These are phyloP conservation scores for Massariosphaeria phaeospora DNA, from an alignment of 495 filamentous ascomycete species.

Conservation along the genomic window DNA sequence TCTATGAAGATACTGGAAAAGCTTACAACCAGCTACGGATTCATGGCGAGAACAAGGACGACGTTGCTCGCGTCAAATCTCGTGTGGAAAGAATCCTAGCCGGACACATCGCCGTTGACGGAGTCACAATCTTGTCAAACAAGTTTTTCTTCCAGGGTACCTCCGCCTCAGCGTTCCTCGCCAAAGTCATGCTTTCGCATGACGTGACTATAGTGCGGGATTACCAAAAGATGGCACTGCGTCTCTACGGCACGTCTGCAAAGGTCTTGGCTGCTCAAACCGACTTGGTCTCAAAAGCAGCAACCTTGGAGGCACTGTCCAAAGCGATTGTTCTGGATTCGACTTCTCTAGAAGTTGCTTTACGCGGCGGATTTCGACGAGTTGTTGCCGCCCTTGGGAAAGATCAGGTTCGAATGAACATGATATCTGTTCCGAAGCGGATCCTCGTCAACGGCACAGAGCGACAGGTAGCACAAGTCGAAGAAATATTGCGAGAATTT, in stretches of 20 bases:
- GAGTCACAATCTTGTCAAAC: neutral
- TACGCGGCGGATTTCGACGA: slow-evolving; percentile 17
- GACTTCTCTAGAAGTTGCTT: neutral
- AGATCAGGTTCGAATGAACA: slow-evolving; percentile 20
- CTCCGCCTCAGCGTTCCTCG: neutral
- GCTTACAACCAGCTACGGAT: slow-evolving; percentile 10
- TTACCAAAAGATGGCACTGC: slow-evolving; percentile 5
- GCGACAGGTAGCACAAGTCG: slow-evolving; percentile 1
- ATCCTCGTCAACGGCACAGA: slow-evolving; percentile 14
- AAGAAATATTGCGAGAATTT: neutral
- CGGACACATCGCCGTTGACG: slow-evolving; percentile 11
- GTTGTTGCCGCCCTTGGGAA: slow-evolving; percentile 20
- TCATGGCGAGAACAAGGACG: slow-evolving; percentile 10
- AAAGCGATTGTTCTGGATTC: slow-evolving; percentile 20
- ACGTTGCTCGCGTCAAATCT: slow-evolving; percentile 11
- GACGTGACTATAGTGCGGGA: slow-evolving; percentile 13
- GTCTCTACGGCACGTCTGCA: slow-evolving; percentile 6
- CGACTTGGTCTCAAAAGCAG: slow-evolving; percentile 5
- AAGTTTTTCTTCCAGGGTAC: slow-evolving; percentile 8
- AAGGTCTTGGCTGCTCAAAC: neutral
- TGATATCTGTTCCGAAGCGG: slow-evolving; percentile 13
- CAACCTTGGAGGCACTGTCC: slow-evolving; percentile 4
- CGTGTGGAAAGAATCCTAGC: slow-evolving; percentile 20
- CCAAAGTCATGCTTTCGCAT: neutral
- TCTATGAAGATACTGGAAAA: slow-evolving; percentile 7